A percentile compares a stretch with the other conserved stretches of the same genome.
These are phyloP conservation scores for Pythium plurisporium DNA, from an alignment of 352 stramenopile genomes.

Conservation along the genomic window DNA sequence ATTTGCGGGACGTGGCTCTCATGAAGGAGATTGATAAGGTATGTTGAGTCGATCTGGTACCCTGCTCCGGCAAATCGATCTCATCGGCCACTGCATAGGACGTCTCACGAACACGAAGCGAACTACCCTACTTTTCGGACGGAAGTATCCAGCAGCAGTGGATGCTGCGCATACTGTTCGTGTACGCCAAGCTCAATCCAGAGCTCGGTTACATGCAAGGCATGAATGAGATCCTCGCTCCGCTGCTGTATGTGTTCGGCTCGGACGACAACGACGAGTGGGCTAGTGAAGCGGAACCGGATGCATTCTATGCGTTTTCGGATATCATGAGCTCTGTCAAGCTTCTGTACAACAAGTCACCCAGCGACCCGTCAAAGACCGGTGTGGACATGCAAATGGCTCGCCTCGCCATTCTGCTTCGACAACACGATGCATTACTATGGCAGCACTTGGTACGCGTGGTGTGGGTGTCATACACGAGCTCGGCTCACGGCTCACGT, in stretches of 20 bases:
- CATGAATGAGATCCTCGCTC: conserved; percentile 94
- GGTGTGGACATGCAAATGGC: conserved; percentile 58
- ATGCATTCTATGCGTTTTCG: conserved; percentile 50
- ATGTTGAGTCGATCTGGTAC: not conserved
- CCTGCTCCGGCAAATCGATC: not conserved
- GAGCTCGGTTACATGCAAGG: conserved; percentile 91
- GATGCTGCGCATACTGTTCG: conserved; percentile 70
- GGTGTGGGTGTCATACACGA: not conserved
- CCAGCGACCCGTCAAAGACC: conserved; percentile 38
- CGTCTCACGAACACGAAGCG: conserved; percentile 53
- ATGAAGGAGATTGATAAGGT: conserved; percentile 69
- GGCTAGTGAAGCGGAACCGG: conserved; percentile 38
- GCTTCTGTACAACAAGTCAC: conserved; percentile 39
- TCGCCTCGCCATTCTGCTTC: conserved; percentile 38
- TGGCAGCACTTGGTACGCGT: conserved; percentile 62
- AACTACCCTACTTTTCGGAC: conserved; percentile 41
- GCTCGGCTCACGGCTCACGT: too few species aligned
- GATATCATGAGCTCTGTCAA: conserved; percentile 46
- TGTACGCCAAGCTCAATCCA: conserved; percentile 73
- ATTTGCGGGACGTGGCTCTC: conserved; percentile 34
- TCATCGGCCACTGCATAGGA: conserved; percentile 26
- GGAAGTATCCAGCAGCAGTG: conserved; percentile 51
- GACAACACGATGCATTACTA: conserved; percentile 54
- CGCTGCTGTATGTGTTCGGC: conserved; percentile 76
- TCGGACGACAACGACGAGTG: conserved; percentile 35